Base-by-base conservation (phyloP, 2,329 filamentous ascomycete species). In the Arachnomyces sp. region DNA sequence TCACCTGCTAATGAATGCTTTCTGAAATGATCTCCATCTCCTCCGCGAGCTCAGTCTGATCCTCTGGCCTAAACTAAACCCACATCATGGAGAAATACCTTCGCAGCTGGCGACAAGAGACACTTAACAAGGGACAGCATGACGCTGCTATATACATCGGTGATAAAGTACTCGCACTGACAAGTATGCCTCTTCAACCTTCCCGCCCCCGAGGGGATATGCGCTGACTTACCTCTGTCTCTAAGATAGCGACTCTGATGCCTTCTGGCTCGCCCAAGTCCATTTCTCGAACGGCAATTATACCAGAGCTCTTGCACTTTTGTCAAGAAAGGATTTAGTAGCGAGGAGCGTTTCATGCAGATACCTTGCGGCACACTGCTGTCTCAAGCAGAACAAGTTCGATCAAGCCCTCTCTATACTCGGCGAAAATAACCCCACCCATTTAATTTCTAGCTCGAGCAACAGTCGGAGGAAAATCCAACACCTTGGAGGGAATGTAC, bases 221-320 rank as follows among this genome's bases (percentile, higher is more conserved):
- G 50, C 41, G 34, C 39, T 34, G 6, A 44, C 38, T 41, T 29
- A 31, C 45, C 38, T 51, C 44, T 30, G 25, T 13, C 21, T 11
- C 17, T 7, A 50, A 95, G 92, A 89, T 57, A 85, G 90, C 61
- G 88, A 95, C 56, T 82, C 86, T 49, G 92, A 98, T 62, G 90
- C 89, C 31, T 95, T 95, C 59, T 95, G 88, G 84, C 82, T 98
- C 32, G 92, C 92, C n/a, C 90, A 96, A 66, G 87, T 95, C 29
- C 90, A 98, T 65, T 98, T 96, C 67, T 84, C 83, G 38, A 92
- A 87, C 36, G 89, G 87, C 53, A 95, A 96, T 69, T 95, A 94
- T 63, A 92, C 84, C 7, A 84, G 92, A 54, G 89, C 92, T 2
- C 82, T 95, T 54, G 77, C 86, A 16, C 85, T 95, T 49, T 79